Evolutionary conservation across 1,284 basidiomycete species (phyloP).

Genomic region (Marasmius fiardii): DNA sequence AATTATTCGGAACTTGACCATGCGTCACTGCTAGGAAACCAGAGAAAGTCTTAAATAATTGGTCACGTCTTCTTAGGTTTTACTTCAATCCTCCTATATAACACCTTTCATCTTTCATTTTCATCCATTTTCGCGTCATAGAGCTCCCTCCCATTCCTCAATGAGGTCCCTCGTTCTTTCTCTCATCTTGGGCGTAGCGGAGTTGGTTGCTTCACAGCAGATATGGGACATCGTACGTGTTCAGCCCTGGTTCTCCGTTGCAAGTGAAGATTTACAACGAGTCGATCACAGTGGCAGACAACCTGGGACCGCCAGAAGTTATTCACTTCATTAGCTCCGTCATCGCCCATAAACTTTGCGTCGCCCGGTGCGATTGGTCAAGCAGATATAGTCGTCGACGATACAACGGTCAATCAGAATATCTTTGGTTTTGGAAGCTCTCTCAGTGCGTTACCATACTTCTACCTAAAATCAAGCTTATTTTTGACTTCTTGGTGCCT

Average conservation of each 20-base stretch:
- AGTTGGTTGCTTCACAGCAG: conserved; percentile 30
- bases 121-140: not conserved
- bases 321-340: conserved; percentile 42
- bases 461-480: not conserved
- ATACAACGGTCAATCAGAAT: conserved; percentile 37
- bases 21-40: conserved; percentile 1
- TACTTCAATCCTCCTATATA: not conserved
- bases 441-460: conserved; percentile 35
- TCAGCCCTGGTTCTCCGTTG: not conserved
- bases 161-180: conserved; percentile 8
- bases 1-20: not conserved
- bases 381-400: conserved; percentile 47
- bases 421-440: conserved; percentile 50
- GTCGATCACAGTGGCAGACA: conserved; percentile 50
- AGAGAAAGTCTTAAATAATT: not conserved
- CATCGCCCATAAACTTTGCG: conserved; percentile 51
- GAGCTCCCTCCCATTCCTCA: not conserved
- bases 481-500: not conserved
- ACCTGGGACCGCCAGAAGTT: conserved; percentile 55
- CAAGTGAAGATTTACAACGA: not conserved
- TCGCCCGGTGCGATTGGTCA: conserved; percentile 39
- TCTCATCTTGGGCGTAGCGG: conserved; percentile 15
- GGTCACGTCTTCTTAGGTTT: not conserved
- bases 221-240: conserved; percentile 44
- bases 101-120: not conserved